These are phyloP conservation scores for Skeletonema marinoi DNA, from an alignment of 108 stramenopile species.

Conservation along the genomic window DNA sequence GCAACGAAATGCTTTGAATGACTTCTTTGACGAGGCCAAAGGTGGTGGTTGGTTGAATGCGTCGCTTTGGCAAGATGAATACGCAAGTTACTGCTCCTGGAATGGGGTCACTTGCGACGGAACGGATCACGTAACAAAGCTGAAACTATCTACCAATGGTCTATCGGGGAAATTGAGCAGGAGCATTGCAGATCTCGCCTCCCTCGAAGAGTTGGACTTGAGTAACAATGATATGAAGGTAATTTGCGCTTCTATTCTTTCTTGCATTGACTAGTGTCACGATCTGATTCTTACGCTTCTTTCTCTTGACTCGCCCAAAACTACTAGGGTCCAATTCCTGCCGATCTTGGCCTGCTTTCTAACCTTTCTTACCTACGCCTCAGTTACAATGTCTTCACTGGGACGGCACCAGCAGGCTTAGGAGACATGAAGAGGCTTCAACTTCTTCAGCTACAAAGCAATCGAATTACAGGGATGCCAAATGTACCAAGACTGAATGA, in stretches of 20 bases:
- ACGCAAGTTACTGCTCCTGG: neutral
- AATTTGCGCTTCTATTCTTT: neutral
- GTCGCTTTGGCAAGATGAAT: neutral
- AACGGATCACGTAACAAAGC: neutral
- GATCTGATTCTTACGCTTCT: neutral
- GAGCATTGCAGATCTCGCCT: constrained; percentile 43
- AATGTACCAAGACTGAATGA: neutral
- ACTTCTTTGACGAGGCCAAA: neutral
- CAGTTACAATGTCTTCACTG: constrained; percentile 54
- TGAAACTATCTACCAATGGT: constrained; percentile 23
- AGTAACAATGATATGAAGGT: constrained; percentile 46
- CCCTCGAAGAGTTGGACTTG: constrained; percentile 22
- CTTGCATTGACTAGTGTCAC: too few species aligned
- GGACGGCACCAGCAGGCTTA: constrained; percentile 17
- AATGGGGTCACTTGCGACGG: constrained; percentile 3
- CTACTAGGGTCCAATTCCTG: constrained; percentile 61
- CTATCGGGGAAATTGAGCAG: constrained; percentile 52
- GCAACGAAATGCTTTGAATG: neutral
- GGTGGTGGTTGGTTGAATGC: neutral
- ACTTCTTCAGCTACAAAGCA: constrained; percentile 24
- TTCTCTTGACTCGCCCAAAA: neutral
- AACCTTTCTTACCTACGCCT: constrained; percentile 50
- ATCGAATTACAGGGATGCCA: constrained; percentile 9
- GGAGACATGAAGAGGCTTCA: neutral
- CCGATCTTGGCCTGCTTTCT: constrained; percentile 44